Conservation (phyloP, 2,329 filamentous ascomycete species). For the Dichotomopilus funicola region DNA sequence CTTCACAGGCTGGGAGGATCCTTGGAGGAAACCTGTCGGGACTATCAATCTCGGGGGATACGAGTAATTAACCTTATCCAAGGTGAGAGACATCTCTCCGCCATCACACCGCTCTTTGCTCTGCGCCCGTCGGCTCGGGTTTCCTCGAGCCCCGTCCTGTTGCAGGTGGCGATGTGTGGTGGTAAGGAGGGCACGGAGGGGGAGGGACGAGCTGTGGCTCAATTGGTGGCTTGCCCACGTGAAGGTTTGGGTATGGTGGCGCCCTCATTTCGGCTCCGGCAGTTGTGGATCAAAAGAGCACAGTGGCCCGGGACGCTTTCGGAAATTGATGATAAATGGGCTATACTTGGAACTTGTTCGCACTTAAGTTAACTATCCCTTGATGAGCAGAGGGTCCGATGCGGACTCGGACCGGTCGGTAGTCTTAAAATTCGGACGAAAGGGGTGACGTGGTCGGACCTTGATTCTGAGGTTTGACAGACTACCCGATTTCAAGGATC, state of each 20-base stretch:
- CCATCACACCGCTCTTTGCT: slow-evolving; percentile 14
- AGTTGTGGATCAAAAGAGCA: background rate
- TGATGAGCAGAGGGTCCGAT: background rate
- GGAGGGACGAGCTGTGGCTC: background rate
- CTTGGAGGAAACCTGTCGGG: too few relatives aligned
- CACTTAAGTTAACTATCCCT: too few relatives aligned
- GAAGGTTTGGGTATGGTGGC: background rate
- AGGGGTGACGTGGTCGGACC: background rate
- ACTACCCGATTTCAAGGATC: too few relatives aligned
- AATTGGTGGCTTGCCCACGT: slow-evolving; percentile 7
- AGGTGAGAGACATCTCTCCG: background rate
- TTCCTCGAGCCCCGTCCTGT: background rate
- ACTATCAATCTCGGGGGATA: too few relatives aligned
- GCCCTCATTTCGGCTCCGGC: slow-evolving; percentile 9
- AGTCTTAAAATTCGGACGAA: background rate
- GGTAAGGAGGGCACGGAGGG: too few relatives aligned
- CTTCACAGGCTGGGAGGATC: too few relatives aligned
- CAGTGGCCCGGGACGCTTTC: too few relatives aligned
- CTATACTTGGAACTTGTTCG: too few relatives aligned
- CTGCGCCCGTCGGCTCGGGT: background rate
- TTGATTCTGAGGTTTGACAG: background rate
- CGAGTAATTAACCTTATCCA: background rate
- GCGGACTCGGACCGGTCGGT: background rate
- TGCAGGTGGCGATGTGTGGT: slow-evolving; percentile 1
- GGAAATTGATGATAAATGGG: too few relatives aligned